These are phyloP conservation scores for Tulasnella calospora DNA, from an alignment of 768 basidiomycete species.

Conservation along the genomic window DNA sequence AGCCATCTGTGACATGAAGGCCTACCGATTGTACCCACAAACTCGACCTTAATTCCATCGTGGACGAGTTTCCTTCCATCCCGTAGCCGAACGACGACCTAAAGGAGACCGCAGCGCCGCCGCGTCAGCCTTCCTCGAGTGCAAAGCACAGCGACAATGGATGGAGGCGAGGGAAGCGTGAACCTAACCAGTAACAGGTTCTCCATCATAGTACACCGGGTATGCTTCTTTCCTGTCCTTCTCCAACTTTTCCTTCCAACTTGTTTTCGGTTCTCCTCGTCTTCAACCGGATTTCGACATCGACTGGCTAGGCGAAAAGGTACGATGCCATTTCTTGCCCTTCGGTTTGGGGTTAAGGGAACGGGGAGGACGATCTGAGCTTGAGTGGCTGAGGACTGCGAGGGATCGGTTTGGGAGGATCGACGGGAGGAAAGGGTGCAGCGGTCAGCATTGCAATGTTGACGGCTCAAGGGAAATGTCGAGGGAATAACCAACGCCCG, in stretches of 20 bases:
- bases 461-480: neutral
- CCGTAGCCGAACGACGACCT: constrained; percentile 83
- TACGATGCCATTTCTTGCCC: constrained; percentile 45
- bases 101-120: neutral
- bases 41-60: constrained; percentile 97
- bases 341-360: too few relatives aligned
- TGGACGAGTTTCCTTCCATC: constrained; percentile 94
- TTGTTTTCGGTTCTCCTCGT: constrained; percentile 81
- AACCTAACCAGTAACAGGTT: constrained; percentile 84
- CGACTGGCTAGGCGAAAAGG: constrained; percentile 88
- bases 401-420: too few relatives aligned
- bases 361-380: too few relatives aligned
- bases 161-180: neutral
- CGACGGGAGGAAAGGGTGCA: too few relatives aligned
- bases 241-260: constrained; percentile 84
- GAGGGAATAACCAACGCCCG: neutral
- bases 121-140: neutral
- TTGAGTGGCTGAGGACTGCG: too few relatives aligned
- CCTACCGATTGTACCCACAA: constrained; percentile 91
- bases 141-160: neutral
- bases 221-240: constrained; percentile 77
- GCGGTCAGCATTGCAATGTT: neutral
- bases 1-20: neutral
- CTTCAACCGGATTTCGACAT: constrained; percentile 86
- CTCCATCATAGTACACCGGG: constrained; percentile 95